Evolutionary conservation across 1,284 basidiomycete genomes (phyloP).

Genomic region (Ceratorhiza oryzae-sativae): DNA sequence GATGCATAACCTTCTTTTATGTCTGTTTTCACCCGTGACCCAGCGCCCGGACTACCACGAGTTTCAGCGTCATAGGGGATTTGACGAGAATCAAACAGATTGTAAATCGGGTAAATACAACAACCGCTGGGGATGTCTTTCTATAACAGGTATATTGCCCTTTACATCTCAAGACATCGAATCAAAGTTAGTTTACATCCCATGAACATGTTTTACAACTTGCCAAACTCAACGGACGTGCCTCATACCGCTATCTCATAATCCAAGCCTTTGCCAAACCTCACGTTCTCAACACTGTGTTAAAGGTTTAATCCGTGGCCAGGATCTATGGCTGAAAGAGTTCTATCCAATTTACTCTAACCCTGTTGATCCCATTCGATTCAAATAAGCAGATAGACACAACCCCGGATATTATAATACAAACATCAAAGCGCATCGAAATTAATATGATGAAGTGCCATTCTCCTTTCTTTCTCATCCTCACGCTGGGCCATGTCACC

Average conservation of each 20-base stretch:
- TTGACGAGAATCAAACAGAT: neutral
- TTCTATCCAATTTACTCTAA: neutral
- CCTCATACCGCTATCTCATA: no score
- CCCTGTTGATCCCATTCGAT: neutral
- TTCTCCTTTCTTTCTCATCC: conserved; percentile 87
- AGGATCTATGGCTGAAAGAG: neutral
- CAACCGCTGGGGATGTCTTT: neutral
- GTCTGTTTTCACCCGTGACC: neutral
- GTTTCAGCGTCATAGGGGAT: neutral
- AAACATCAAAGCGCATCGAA: conserved; percentile 83
- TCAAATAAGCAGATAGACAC: neutral
- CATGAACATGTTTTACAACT: no score
- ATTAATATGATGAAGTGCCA: conserved; percentile 92
- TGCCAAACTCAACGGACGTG: no score
- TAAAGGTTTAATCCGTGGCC: no score
- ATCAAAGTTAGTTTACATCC: no score
- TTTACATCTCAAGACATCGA: no score
- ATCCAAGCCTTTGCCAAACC: no score
- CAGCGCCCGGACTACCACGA: neutral
- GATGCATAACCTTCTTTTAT: neutral
- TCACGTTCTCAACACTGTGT: no score
- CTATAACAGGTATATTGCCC: no score
- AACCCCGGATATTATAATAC: neutral
- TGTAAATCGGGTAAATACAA: neutral
- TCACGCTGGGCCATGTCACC: conserved; percentile 66